These are phyloP conservation scores for Candida sanyaensis DNA, from an alignment of 1,139 yeast species.

Conservation along the genomic window DNA sequence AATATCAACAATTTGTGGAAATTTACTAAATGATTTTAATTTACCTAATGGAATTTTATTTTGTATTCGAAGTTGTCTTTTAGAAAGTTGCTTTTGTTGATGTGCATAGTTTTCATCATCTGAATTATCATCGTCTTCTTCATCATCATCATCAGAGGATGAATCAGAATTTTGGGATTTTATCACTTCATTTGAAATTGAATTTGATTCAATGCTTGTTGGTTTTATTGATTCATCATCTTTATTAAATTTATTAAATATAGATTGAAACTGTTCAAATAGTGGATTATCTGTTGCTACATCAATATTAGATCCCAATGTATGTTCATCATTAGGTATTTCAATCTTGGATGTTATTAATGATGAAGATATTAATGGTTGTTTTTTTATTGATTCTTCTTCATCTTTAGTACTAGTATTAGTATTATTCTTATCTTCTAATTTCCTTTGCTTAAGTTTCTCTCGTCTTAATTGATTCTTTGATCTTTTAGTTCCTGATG, in stretches of 20 bases:
- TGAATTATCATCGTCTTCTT: slow-evolving; percentile 1
- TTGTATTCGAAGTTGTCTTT: slow-evolving; percentile 48
- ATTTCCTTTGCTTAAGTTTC: slow-evolving; percentile 52
- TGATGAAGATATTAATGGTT: neutral
- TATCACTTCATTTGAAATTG: neutral
- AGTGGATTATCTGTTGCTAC: slow-evolving; percentile 25
- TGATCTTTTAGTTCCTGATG: slow-evolving; percentile 29
- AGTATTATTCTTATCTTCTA: slow-evolving; percentile 6
- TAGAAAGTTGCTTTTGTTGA: slow-evolving; percentile 12
- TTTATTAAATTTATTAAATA: slow-evolving; percentile 44
- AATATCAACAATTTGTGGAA: slow-evolving; percentile 85
- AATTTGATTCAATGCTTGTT: neutral
- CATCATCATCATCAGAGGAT: neutral
- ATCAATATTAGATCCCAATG: slow-evolving; percentile 1
- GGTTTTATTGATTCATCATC: slow-evolving; percentile 10
- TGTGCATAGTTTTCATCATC: slow-evolving; percentile 5
- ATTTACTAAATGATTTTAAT: slow-evolving; percentile 58
- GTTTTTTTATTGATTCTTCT: neutral
- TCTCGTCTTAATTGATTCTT: slow-evolving; percentile 70
- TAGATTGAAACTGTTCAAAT: slow-evolving; percentile 39
- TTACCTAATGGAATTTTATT: slow-evolving; percentile 67
- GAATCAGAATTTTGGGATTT: neutral
- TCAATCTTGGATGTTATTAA: neutral
- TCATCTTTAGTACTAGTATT: neutral
- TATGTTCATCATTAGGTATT: neutral